These are phyloP conservation scores for Iberis pinnata DNA, from an alignment of 345 rosid species.

Conservation along the genomic window DNA sequence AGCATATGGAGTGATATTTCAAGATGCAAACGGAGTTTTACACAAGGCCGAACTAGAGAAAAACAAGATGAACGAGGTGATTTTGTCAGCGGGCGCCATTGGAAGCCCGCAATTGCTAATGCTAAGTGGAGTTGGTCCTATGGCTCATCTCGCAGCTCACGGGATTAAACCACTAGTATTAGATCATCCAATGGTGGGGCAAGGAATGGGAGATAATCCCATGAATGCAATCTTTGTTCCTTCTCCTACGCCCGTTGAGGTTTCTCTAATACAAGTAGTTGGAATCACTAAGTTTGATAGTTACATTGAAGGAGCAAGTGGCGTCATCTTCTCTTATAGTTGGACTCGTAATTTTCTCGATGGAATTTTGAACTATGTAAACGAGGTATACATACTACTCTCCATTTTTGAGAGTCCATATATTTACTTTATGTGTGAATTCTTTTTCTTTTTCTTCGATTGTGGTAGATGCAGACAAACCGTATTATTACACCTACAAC, in stretches of 20 bases:
- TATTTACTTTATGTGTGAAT: background rate
- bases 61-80: slow-evolving; percentile 41
- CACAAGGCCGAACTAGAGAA: slow-evolving; percentile 37
- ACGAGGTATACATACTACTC: slow-evolving; percentile 29
- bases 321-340: slow-evolving; percentile 29
- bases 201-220: slow-evolving; percentile 72
- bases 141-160: slow-evolving; percentile 31
- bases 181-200: slow-evolving; percentile 63
- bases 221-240: slow-evolving; percentile 47
- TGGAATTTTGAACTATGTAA: slow-evolving; percentile 19
- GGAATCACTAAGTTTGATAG: slow-evolving; percentile 44
- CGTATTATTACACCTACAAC: slow-evolving; percentile 9
- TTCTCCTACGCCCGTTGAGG: slow-evolving; percentile 48
- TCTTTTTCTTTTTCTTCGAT: background rate
- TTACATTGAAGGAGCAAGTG: slow-evolving; percentile 51
- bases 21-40: slow-evolving; percentile 35
- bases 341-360: slow-evolving; percentile 28
- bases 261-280: slow-evolving; percentile 46
- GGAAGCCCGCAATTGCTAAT: slow-evolving; percentile 78
- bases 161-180: slow-evolving; percentile 33
- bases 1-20: slow-evolving; percentile 50
- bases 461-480: slow-evolving; percentile 7
- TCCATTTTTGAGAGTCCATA: no score
- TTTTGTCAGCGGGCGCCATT: slow-evolving; percentile 59
- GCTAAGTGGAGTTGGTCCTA: slow-evolving; percentile 74